Conservation (phyloP, 768 basidiomycete genomes). For the Peribolospora baueri region DNA sequence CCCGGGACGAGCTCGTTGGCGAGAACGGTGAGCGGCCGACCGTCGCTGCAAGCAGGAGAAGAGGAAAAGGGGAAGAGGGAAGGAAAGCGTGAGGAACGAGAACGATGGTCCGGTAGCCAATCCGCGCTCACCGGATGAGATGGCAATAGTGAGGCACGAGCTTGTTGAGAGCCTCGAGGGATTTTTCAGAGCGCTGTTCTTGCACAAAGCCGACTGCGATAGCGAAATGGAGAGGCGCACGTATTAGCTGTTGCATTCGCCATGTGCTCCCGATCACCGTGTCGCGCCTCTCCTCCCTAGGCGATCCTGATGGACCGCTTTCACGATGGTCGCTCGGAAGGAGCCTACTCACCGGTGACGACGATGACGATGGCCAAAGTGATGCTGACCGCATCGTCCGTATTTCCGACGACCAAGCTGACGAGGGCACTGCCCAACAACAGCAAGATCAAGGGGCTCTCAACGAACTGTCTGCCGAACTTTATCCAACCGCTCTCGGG, state of each 20-base stretch:
- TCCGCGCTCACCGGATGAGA: constrained; percentile 33
- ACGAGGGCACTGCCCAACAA: constrained; percentile 72
- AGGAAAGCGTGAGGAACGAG: background rate
- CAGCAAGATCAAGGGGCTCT: constrained; percentile 73
- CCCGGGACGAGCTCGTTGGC: constrained; percentile 95
- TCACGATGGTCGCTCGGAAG: background rate
- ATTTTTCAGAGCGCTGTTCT: constrained; percentile 81
- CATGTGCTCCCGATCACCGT: background rate
- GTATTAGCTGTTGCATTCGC: background rate
- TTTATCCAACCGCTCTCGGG: constrained; percentile 62
- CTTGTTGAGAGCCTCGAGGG: constrained; percentile 80
- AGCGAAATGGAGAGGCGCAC: background rate
- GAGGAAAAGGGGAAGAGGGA: background rate
- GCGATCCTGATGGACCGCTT: background rate
- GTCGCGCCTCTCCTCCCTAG: background rate
- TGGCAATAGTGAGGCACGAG: constrained; percentile 93
- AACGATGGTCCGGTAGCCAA: background rate
- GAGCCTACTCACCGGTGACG: constrained; percentile 42
- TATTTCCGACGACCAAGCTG: constrained; percentile 79
- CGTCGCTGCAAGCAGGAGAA: constrained; percentile 25
- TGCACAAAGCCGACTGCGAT: constrained; percentile 69
- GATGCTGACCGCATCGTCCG: constrained; percentile 84
- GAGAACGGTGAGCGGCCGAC: constrained; percentile 48
- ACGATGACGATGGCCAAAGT: constrained; percentile 79
- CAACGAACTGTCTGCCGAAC: constrained; percentile 85